phyloP scores from a whole-genome alignment of 176 grass and related monocot genomes.

The Bromus sterilis region DNA sequence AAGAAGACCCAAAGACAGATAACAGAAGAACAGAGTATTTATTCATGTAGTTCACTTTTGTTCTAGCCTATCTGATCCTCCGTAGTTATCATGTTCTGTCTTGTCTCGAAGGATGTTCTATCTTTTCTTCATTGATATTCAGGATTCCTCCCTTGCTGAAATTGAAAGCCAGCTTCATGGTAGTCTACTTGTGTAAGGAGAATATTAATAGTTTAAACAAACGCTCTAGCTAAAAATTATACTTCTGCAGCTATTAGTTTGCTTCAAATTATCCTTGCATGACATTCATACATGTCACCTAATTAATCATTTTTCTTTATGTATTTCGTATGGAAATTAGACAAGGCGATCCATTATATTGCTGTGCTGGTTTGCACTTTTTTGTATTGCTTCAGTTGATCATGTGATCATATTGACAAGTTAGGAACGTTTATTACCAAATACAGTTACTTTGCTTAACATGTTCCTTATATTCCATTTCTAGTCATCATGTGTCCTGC shows the following conservation, averaged over 20 bases:
- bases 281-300: background rate
- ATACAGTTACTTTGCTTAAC: background rate
- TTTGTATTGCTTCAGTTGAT: background rate
- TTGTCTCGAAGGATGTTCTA: background rate
- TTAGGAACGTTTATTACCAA: background rate
- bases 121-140: background rate
- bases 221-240: background rate
- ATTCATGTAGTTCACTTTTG: background rate
- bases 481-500: background rate
- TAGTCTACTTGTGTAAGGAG: background rate
- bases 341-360: background rate
- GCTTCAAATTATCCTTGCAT: background rate
- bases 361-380: background rate
- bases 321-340: background rate
- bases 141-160: background rate
- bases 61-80: background rate
- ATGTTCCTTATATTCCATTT: conserved; percentile 3
- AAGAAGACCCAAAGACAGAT: background rate
- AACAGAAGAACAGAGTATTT: background rate
- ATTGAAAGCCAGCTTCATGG: background rate
- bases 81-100: background rate
- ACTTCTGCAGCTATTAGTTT: background rate
- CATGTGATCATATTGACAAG: background rate
- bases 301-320: background rate
- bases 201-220: background rate